Conservation (phyloP, 192 early-diverging fungal genomes). For the Coemansia sp. region DNA sequence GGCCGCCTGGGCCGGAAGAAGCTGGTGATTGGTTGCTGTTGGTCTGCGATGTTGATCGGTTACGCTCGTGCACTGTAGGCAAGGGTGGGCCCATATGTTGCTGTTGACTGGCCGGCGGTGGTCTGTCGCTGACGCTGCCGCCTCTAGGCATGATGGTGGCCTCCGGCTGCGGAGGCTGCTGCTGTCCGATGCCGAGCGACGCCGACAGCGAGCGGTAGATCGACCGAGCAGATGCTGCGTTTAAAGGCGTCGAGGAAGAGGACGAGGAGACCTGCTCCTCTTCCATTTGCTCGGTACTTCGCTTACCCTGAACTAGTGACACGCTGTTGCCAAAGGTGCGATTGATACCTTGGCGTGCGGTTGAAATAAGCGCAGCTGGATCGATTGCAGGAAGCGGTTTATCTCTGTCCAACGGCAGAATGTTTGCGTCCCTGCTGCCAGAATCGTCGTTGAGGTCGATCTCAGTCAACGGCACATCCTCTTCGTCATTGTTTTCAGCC, state of each 20-base stretch:
- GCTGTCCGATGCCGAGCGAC: constrained; percentile 45
- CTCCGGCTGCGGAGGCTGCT: neutral
- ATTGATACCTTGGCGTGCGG: neutral
- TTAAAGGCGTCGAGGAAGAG: neutral
- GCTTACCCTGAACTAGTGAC: neutral
- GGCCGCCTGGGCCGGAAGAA: constrained; percentile 12
- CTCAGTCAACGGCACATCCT: constrained; percentile 29
- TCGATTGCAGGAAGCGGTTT: constrained; percentile 26
- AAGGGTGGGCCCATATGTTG: constrained; percentile 8
- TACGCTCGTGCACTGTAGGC: constrained; percentile 32
- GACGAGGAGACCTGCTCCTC: neutral
- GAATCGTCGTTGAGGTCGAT: constrained; percentile 12
- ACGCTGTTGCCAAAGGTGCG: neutral
- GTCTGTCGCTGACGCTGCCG: constrained; percentile 4
- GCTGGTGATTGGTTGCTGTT: constrained; percentile 10
- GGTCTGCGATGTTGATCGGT: constrained; percentile 45
- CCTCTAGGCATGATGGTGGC: neutral
- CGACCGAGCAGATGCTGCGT: constrained; percentile 23
- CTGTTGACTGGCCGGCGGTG: neutral
- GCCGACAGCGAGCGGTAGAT: constrained; percentile 55
- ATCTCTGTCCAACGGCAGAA: neutral
- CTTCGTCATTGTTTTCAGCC: constrained; percentile 14
- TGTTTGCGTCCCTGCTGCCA: neutral
- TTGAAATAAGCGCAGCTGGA: neutral
- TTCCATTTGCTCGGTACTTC: neutral